These are phyloP conservation scores for Pterula multifida DNA, from an alignment of 1,284 basidiomycete species.

Conservation along the genomic window DNA sequence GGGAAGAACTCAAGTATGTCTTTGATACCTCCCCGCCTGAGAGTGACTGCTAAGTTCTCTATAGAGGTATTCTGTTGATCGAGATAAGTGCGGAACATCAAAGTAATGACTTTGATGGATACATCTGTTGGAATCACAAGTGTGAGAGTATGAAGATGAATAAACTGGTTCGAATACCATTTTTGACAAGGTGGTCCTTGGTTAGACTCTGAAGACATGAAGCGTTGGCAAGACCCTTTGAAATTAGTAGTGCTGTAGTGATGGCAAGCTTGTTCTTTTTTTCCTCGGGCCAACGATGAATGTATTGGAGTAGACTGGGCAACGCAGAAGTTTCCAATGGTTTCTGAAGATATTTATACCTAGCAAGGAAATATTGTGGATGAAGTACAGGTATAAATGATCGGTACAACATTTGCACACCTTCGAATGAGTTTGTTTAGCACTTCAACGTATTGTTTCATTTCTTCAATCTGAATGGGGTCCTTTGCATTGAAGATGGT, in stretches of 20 bases:
- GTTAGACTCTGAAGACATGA: conserved; percentile 73
- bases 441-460: conserved; percentile 89
- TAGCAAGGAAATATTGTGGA: conserved; percentile 17
- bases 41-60: conserved; percentile 69
- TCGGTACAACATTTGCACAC: conserved; percentile 25
- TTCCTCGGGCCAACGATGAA: conserved; percentile 67
- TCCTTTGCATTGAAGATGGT: conserved; percentile 74
- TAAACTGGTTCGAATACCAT: conserved; percentile 40
- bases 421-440: conserved; percentile 92
- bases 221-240: conserved; percentile 70
- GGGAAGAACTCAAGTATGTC: conserved; percentile 87
- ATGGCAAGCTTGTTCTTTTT: conserved; percentile 78
- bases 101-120: conserved; percentile 65
- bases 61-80: conserved; percentile 71
- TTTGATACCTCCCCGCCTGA: conserved; percentile 78
- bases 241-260: conserved; percentile 71
- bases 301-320: conserved; percentile 80
- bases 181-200: conserved; percentile 93
- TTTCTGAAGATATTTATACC: conserved; percentile 97
- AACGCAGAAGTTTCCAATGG: conserved; percentile 83
- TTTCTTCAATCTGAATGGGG: conserved; percentile 66
- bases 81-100: conserved; percentile 75
- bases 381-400: conserved; percentile 3
- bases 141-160: neutral
- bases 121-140: conserved; percentile 38